phyloP scores from a whole-genome alignment of 768 basidiomycete genomes.

The Boletellus sp. region DNA sequence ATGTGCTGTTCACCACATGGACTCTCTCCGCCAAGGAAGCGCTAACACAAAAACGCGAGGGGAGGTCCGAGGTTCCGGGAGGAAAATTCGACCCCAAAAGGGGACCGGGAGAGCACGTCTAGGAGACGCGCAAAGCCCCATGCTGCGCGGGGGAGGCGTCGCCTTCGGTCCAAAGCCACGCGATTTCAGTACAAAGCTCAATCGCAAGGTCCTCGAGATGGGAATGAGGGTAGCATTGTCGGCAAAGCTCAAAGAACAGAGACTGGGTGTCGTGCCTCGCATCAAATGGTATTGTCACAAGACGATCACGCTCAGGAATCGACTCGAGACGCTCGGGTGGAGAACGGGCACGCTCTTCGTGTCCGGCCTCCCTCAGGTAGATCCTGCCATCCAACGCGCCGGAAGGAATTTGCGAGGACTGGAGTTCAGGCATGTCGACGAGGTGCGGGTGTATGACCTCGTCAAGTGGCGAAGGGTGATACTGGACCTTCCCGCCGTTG shows the following conservation, averaged over 20 bases:
- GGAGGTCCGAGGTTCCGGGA: conserved; percentile 85
- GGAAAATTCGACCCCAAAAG: conserved; percentile 89
- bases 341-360: conserved; percentile 70
- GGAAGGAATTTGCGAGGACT: conserved; percentile 71
- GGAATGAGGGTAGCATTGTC: conserved; percentile 90
- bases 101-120: conserved; percentile 87
- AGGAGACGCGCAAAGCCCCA: conserved; percentile 83
- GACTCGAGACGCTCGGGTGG: conserved; percentile 63
- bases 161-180: conserved; percentile 90
- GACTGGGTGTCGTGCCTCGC: conserved; percentile 70
- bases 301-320: conserved; percentile 61
- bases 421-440: conserved; percentile 56
- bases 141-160: conserved; percentile 87
- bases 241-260: conserved; percentile 69
- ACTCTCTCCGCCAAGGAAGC: conserved; percentile 87
- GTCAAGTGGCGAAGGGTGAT: conserved; percentile 81
- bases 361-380: conserved; percentile 55
- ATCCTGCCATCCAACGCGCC: conserved; percentile 54
- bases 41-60: conserved; percentile 89
- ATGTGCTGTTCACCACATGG: conserved; percentile 84
- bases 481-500: conserved; percentile 79
- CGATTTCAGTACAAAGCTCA: conserved; percentile 88
- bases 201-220: conserved; percentile 90
- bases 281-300: conserved; percentile 71
- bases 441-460: conserved; percentile 77